Evolutionary conservation across 2,329 filamentous ascomycete genomes (phyloP).

Genomic region (Epichloe amarillans): DNA sequence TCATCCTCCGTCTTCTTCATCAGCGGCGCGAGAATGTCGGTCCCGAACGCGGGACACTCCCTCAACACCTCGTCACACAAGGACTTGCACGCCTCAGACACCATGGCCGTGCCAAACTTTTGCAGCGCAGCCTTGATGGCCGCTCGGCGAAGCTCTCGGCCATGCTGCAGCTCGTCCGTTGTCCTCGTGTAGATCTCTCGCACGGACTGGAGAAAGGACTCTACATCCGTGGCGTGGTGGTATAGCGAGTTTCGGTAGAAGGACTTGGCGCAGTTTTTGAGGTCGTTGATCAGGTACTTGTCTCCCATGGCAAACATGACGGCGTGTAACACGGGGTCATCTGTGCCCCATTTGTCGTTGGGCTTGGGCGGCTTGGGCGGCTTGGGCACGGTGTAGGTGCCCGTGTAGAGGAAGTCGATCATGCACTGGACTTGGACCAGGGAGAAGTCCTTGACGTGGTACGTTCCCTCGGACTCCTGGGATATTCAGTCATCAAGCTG

Average conservation of each 20-base stretch:
- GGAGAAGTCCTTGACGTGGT: not conserved
- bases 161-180: not conserved
- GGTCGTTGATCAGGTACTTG: not conserved
- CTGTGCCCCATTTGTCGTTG: not conserved
- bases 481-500: not conserved
- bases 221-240: not conserved
- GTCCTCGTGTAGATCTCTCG: conserved; percentile 1
- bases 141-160: not conserved
- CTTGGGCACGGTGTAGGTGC: not conserved
- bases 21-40: not conserved
- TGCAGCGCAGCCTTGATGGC: not conserved
- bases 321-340: conserved; percentile 1
- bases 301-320: not conserved
- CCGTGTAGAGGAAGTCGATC: not conserved
- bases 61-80: not conserved
- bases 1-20: conserved; percentile 1
- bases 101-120: not conserved
- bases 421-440: not conserved
- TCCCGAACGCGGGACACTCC: not conserved
- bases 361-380: no score
- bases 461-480: not conserved
- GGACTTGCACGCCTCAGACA: not conserved
- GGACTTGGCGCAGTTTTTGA: not conserved
- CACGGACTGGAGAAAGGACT: not conserved
- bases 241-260: not conserved